These are phyloP conservation scores for Solanum piurae DNA, from an alignment of 257 asterid species.

Conservation along the genomic window DNA sequence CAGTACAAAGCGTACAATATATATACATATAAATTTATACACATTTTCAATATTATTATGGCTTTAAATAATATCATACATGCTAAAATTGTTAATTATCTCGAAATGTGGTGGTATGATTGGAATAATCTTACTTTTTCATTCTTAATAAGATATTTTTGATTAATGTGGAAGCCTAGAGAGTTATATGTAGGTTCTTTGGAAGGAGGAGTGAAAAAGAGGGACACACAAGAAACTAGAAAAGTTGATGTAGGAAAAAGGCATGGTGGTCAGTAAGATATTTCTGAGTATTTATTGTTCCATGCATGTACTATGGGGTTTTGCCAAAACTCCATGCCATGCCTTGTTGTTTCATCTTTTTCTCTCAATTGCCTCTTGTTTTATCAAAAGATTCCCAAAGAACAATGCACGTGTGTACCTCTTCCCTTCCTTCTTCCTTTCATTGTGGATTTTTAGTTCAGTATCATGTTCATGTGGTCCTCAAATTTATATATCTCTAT, in stretches of 20 bases:
- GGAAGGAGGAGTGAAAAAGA: background rate
- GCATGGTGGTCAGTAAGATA: background rate
- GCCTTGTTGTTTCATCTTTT: background rate
- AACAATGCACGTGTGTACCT: slow-evolving; percentile 2
- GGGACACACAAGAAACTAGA: background rate
- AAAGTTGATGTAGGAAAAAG: background rate
- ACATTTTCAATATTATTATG: background rate
- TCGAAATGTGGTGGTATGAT: background rate
- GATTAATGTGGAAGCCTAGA: background rate
- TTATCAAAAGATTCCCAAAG: background rate
- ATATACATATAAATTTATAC: too few relatives aligned
- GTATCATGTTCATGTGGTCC: background rate
- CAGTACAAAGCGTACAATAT: background rate
- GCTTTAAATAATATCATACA: background rate
- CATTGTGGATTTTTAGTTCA: background rate
- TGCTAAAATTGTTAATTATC: background rate
- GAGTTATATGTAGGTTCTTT: background rate
- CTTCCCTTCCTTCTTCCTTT: background rate
- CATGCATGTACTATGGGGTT: background rate
- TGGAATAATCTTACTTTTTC: background rate
- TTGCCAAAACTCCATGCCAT: background rate
- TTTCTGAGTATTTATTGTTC: background rate
- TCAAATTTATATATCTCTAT: background rate
- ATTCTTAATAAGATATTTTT: background rate
- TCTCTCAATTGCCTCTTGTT: background rate